These are phyloP conservation scores for Protomyces macrosporus DNA, from an alignment of 1,139 yeast genomes.

Conservation along the genomic window DNA sequence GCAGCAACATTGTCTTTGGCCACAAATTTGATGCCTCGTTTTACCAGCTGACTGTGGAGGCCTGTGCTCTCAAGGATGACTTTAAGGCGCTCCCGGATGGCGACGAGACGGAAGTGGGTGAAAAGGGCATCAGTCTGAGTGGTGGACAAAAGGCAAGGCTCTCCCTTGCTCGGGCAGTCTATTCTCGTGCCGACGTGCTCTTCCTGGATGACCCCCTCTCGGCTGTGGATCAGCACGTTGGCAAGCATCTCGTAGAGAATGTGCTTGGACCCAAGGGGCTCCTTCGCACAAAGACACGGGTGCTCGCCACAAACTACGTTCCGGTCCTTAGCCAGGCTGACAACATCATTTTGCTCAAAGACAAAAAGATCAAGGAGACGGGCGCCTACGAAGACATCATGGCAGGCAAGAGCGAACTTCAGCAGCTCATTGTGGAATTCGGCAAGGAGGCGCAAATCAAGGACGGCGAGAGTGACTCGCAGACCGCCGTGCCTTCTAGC, in stretches of 20 bases:
- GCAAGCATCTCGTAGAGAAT: slow-evolving; percentile 70
- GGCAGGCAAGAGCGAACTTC: slow-evolving; percentile 49
- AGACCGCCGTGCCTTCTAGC: slow-evolving; percentile 28
- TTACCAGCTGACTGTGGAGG: slow-evolving; percentile 71
- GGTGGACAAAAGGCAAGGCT: slow-evolving; percentile 98
- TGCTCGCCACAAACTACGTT: slow-evolving; percentile 84
- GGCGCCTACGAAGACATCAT: slow-evolving; percentile 63
- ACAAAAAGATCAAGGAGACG: slow-evolving; percentile 73
- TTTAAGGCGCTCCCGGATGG: slow-evolving; percentile 77
- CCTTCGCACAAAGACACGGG: slow-evolving; percentile 65
- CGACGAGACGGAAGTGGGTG: slow-evolving; percentile 88
- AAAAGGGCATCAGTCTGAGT: slow-evolving; percentile 89
- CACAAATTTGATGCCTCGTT: slow-evolving; percentile 74
- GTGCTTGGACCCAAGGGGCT: slow-evolving; percentile 80
- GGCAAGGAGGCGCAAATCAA: slow-evolving; percentile 34
- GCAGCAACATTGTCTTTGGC: slow-evolving; percentile 85
- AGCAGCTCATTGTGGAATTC: slow-evolving; percentile 61
- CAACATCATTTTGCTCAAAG: slow-evolving; percentile 62
- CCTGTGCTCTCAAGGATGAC: slow-evolving; percentile 85
- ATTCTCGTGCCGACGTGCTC: slow-evolving; percentile 88
- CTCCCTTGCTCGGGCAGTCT: slow-evolving; percentile 89
- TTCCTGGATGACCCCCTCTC: slow-evolving; percentile 87
- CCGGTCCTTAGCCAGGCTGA: slow-evolving; percentile 77
- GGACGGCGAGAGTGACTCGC: slow-evolving; percentile 22
- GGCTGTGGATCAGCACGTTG: slow-evolving; percentile 94